A percentile compares a stretch with the other conserved stretches of the same genome.
Evolutionary conservation across 2,329 filamentous ascomycete genomes (phyloP).

Genomic region (Aspergillus ruber): DNA sequence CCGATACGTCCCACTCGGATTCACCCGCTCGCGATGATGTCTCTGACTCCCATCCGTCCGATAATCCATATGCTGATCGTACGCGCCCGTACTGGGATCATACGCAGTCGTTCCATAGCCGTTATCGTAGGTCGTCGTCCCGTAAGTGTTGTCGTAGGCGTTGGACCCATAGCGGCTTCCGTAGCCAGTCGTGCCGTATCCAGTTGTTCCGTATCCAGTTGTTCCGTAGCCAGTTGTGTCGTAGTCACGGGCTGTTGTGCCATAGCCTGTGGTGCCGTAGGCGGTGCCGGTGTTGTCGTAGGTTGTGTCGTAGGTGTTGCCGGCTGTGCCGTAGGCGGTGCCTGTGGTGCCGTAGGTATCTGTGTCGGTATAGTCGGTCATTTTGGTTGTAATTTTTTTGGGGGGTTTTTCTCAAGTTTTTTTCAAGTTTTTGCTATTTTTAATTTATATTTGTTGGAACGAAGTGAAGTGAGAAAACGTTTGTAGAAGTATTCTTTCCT

Average conservation of each 20-base stretch:
- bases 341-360: slow-evolving; percentile 10
- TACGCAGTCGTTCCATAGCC: slow-evolving; percentile 22
- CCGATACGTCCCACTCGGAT: slow-evolving; percentile 23
- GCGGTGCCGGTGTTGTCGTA: slow-evolving; percentile 5
- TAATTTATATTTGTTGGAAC: background rate
- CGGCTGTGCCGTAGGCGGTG: slow-evolving; percentile 6
- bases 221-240: slow-evolving; percentile 5
- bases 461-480: background rate
- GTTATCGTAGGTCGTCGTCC: slow-evolving; percentile 17
- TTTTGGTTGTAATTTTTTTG: slow-evolving; percentile 1
- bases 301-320: slow-evolving; percentile 11
- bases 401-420: background rate
- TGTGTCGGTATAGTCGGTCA: slow-evolving; percentile 7
- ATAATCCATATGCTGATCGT: slow-evolving; percentile 31
- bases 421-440: background rate
- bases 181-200: slow-evolving; percentile 19
- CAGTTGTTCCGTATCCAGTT: slow-evolving; percentile 13
- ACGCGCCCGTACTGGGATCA: slow-evolving; percentile 21
- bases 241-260: slow-evolving; percentile 6
- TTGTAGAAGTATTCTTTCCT: too few species aligned
- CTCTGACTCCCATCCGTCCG: slow-evolving; percentile 17
- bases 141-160: slow-evolving; percentile 13
- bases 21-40: slow-evolving; percentile 27
- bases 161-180: slow-evolving; percentile 11
- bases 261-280: slow-evolving; percentile 7